Conservation (phyloP, 2,329 filamentous ascomycete genomes). For the Sordariomycetes sp. region DNA sequence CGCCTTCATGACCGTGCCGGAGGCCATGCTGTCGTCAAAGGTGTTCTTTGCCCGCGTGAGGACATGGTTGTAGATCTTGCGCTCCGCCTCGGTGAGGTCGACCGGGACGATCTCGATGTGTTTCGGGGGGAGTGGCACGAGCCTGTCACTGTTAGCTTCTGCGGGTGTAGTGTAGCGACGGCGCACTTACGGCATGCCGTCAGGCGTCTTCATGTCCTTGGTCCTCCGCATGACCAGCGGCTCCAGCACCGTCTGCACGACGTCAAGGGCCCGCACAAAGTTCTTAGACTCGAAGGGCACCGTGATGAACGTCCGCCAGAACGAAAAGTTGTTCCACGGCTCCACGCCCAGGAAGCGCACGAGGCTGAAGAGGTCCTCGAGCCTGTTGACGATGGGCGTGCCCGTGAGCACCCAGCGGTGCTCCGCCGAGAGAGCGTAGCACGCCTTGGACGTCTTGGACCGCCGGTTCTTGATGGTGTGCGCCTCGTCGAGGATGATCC, state of each 20-base stretch:
- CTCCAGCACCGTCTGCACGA: constrained; percentile 93
- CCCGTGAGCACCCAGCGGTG: constrained; percentile 93
- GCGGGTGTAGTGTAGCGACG: background rate
- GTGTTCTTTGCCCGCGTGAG: constrained; percentile 73
- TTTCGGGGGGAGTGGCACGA: constrained; percentile 76
- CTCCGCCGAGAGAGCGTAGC: constrained; percentile 75
- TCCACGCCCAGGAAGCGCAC: constrained; percentile 89
- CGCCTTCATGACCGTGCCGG: constrained; percentile 86
- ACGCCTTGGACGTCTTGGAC: constrained; percentile 90
- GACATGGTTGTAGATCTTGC: constrained; percentile 88
- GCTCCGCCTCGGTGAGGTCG: constrained; percentile 73
- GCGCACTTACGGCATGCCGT: constrained; percentile 42
- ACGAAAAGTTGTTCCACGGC: constrained; percentile 97
- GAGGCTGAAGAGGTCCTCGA: constrained; percentile 90
- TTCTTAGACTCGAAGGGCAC: constrained; percentile 94
- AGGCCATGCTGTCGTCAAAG: constrained; percentile 78
- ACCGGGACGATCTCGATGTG: constrained; percentile 79
- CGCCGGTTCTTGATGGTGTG: constrained; percentile 85
- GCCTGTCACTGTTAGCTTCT: constrained; percentile 13
- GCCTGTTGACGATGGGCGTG: constrained; percentile 90
- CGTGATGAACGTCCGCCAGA: constrained; percentile 98
- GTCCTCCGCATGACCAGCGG: constrained; percentile 90
- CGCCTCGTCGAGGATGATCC: constrained; percentile 89
- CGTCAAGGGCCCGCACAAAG: constrained; percentile 85
- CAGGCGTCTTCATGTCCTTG: constrained; percentile 95